Conservation (phyloP, 306 rosid species). For the Vigna unguiculata region DNA sequence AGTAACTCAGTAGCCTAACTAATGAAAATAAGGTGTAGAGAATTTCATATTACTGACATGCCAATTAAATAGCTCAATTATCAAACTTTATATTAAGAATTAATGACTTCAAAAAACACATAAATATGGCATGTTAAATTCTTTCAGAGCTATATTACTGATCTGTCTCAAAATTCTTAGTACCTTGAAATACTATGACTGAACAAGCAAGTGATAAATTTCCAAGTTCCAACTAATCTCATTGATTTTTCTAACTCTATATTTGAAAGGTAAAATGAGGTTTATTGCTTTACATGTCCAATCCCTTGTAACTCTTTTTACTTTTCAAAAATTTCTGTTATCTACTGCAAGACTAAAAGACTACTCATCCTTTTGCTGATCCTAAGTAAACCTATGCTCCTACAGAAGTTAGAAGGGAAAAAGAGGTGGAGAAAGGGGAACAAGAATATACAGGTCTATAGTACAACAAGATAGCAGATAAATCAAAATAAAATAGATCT, state of each 20-base stretch:
- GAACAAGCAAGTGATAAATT: too few species aligned
- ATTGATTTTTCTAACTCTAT: conserved; percentile 17
- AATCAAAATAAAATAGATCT: conserved; percentile 12
- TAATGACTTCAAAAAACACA: not conserved
- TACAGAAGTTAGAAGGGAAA: conserved; percentile 18
- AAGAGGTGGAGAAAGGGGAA: not conserved
- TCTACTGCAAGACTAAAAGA: conserved; percentile 22
- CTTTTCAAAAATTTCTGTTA: conserved; percentile 21
- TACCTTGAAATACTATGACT: not conserved
- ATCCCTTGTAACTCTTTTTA: conserved; percentile 1
- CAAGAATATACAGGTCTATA: conserved; percentile 25
- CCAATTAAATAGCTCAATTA: too few species aligned
- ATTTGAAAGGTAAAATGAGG: not conserved
- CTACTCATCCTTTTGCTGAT: conserved; percentile 25
- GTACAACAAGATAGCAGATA: conserved; percentile 26
- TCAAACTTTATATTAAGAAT: not conserved
- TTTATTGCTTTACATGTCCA: conserved; percentile 42
- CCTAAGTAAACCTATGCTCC: conserved; percentile 40
- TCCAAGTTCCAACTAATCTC: conserved; percentile 6
- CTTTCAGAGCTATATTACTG: not conserved
- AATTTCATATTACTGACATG: not conserved
- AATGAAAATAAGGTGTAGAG: not conserved
- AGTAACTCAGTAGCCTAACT: not conserved
- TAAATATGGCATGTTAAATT: not conserved
- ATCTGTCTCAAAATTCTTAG: not conserved